Base-by-base conservation (phyloP, 1,284 basidiomycete species). In the Sanguinoderma infundibulare region DNA sequence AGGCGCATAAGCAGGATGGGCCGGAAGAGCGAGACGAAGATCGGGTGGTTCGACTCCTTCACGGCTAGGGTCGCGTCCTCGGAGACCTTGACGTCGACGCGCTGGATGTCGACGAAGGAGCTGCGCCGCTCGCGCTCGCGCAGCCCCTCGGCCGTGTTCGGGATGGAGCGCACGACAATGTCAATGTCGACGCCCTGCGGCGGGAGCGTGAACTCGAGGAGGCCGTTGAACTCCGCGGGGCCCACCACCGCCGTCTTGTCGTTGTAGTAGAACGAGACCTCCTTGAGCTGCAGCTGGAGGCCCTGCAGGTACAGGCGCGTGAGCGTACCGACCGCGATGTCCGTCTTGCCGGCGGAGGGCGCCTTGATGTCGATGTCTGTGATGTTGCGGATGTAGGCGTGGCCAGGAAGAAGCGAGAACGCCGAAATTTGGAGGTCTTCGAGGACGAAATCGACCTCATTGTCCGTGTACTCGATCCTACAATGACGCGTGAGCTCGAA, bases 231-330 rank as follows among this genome's bases (percentile, higher is more conserved):
- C 53, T 86, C 83, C 32, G 74, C 74, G 0, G 86, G 87, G 0
- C 81, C 80, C 46, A 89, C 62, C 0, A 79, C 69, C 3, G 83
- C 75, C 0, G 73, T 76, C 67, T 87, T 86, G 73, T 91, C 87
- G 39, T 80, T 80, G 73, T 88, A 90, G 73, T 82, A 90, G 77
- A 91, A 91, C 0, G 89, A 89, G 0, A 90, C 81, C 42, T 91
- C 85, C 59, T 79, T 76, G 42, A 90, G 79, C 12, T 76, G 68
- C 24, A 91, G 78, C 65, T 88, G 87, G 0, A 91, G 71, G 0
- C 85, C 89, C 63, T 87, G 85, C 17, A 87, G 74, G 46, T 82
- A 83, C 26, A 90, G 76, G 50, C 87, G 86, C 0, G 87, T 90
- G 60, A 88, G 78, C 0, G 86, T 80, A 47, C 87, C 87, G 35